Evolutionary conservation across 2,329 filamentous ascomycete genomes (phyloP).

Genomic region (Phialophora macrospora): DNA sequence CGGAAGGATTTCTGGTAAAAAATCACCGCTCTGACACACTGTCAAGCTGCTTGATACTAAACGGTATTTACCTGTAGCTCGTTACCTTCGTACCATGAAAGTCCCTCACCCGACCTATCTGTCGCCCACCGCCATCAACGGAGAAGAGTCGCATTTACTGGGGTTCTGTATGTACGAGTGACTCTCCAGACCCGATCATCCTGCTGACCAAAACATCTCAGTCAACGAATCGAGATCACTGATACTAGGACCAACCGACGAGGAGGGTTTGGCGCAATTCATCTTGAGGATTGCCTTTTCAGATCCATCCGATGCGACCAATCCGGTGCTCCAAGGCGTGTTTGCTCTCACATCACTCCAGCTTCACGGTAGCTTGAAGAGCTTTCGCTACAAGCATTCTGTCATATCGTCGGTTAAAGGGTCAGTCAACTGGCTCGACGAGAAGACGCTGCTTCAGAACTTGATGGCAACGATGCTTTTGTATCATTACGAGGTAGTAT

Average conservation of each 20-base stretch:
- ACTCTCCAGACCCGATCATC: background rate
- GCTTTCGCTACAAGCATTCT: background rate
- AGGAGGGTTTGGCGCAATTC: background rate
- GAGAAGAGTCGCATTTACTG: background rate
- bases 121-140: background rate
- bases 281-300: background rate
- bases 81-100: background rate
- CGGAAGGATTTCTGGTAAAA: background rate
- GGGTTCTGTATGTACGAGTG: background rate
- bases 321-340: background rate
- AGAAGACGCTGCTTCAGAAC: slow-evolving; percentile 35
- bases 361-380: background rate
- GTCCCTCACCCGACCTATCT: background rate
- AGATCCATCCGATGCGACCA: background rate
- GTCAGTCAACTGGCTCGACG: slow-evolving; percentile 31
- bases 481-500: slow-evolving; percentile 34
- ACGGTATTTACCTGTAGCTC: background rate
- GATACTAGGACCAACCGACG: background rate
- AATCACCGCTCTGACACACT: background rate
- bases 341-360: background rate
- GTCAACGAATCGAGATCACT: background rate
- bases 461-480: slow-evolving; percentile 36
- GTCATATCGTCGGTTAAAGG: slow-evolving; percentile 21
- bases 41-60: background rate
- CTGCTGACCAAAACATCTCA: background rate